Base-by-base conservation (phyloP, 108 stramenopile genomes). In the Cyclostephanos invisitatus region DNA sequence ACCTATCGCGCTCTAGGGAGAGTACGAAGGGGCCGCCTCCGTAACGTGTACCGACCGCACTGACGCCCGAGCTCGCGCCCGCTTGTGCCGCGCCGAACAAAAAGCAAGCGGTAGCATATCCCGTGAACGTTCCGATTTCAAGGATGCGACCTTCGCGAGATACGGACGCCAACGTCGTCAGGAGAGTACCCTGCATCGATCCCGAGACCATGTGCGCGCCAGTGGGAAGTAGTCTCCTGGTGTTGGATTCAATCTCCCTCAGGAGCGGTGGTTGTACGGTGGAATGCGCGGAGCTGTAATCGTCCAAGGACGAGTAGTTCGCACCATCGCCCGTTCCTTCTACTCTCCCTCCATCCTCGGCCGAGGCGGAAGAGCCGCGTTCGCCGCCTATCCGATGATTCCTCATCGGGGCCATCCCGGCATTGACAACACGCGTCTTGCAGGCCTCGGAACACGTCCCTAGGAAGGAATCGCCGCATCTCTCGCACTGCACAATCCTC, bases 101-200 rank as follows among this genome's bases (percentile, higher is more conserved):
- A 29, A 98, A 81, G 72, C 93, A 93, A 18, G 88, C 83, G 8
- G 97, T 95, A 3, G 92, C 90, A 76, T 98, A 98, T 22, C 97
- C 97, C 54, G 89, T 91, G 63, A 98, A 98, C 2, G 93, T 96
- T 8, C 97, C 97, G 42, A 98, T 67, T 74, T 98, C 97, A 32
- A 98, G 79, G 47, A 94, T 78, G 0, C 93, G 78, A 9, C 89
- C 90, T 42, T 90, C 84, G 40, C 93, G 65, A 38, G 88, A 73
- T 85, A 93, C 84, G 9, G 86, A 80, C 36, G 94, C 85, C 56
- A 96, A 72, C 29, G 84, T 84, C n/a, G 78, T 79, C 40, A 97
- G 76, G 35, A 95, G 75, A 18, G 83, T 72, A 18, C 97, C 97
- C 78, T 97, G 97, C 6, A 74, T 64, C 18, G 78, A 83, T 15